A percentile compares a stretch with the other conserved stretches of the same genome.
Evolutionary conservation across 495 filamentous ascomycete genomes (phyloP).

Genomic region (Podospora comata): DNA sequence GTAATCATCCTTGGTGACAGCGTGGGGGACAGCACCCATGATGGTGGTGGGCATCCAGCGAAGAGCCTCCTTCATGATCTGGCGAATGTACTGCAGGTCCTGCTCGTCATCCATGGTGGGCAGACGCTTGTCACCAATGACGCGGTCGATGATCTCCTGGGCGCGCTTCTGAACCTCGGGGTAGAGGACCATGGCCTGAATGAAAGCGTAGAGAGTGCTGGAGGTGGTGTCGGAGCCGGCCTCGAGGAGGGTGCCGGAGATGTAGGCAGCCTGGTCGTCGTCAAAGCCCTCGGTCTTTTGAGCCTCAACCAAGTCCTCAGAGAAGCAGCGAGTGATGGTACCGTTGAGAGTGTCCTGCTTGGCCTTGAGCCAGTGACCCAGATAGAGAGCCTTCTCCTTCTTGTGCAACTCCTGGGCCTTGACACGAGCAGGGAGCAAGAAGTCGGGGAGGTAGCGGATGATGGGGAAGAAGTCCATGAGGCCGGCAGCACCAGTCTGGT

Average conservation of each 20-base stretch:
- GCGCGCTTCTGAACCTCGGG: slow-evolving; percentile 48
- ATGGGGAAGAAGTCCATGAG: slow-evolving; percentile 46
- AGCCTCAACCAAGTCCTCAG: slow-evolving; percentile 37
- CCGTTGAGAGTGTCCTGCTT: slow-evolving; percentile 29
- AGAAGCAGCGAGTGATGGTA: slow-evolving; percentile 40
- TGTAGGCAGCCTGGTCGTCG: slow-evolving; percentile 44
- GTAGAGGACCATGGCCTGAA: slow-evolving; percentile 57
- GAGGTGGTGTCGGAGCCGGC: slow-evolving; percentile 59
- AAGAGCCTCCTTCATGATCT: slow-evolving; percentile 54
- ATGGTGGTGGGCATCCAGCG: slow-evolving; percentile 59
- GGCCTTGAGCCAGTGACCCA: slow-evolving; percentile 34
- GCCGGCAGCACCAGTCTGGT: slow-evolving; percentile 38
- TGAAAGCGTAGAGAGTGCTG: slow-evolving; percentile 51
- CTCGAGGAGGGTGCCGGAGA: slow-evolving; percentile 52
- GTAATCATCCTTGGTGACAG: slow-evolving; percentile 48
- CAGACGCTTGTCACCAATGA: slow-evolving; percentile 47
- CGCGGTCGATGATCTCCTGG: slow-evolving; percentile 55
- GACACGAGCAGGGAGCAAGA: slow-evolving; percentile 31
- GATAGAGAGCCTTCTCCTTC: slow-evolving; percentile 32
- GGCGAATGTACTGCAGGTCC: slow-evolving; percentile 51
- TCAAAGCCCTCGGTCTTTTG: slow-evolving; percentile 39
- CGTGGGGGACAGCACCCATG: slow-evolving; percentile 55
- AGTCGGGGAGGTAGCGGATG: slow-evolving; percentile 42
- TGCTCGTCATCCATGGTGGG: slow-evolving; percentile 52
- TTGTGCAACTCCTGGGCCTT: slow-evolving; percentile 33